Base-by-base conservation (phyloP, 805 yeast species). In the Wickerhamiella kazuoi region DNA sequence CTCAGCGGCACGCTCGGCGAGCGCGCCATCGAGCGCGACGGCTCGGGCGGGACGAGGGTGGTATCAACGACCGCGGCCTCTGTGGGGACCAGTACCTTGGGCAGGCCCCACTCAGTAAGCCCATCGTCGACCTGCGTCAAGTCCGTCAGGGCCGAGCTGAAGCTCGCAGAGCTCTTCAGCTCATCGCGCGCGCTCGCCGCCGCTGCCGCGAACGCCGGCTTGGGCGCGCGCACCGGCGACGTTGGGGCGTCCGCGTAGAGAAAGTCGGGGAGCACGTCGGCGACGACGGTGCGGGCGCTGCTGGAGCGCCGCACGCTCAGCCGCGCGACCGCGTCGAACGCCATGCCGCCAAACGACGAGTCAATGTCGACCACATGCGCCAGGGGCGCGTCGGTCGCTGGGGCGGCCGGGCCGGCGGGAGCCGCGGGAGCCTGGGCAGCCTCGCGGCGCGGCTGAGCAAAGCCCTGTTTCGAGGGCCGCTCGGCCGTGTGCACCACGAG, bases 31-130 rank as follows among this genome's bases (percentile, higher is more conserved):
- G 9, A 6, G 9, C 11, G 9, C 9, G 26, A 6, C 6, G 26
- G 26, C 6, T 11, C 26, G 26, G 9, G 9, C 6, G 11, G 11
- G 9, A 11, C 26, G 11, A 11, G 26, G 26, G 9, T 23, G 11
- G 9, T 11, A 11, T 6, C 26, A 23, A 23, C 6, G 31, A 15
- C 34, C 16, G 37, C 48, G 14, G 34, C 47, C 8, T 24, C 40
- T 4, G 18, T 18, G 9, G 36, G 41, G 11, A 34, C 43, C n/a
- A 48, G 31, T 19, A 40, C 43, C 41, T 44, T 49, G 24, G 57
- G 57, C 4, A 53, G 44, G 1, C 57, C 57, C 57, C 57, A 53
- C 14, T 43, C 46, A 11, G 50, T 45, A 6, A 53, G 41, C 4
- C 54, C 55, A 21, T 51, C 55, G 30, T 52, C 55, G 3, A 46